Percentiles rank a stretch among this genome's conserved stretches.
phyloP scores from a whole-genome alignment of 768 basidiomycete species.

The Strobilomyces dryophilus region DNA sequence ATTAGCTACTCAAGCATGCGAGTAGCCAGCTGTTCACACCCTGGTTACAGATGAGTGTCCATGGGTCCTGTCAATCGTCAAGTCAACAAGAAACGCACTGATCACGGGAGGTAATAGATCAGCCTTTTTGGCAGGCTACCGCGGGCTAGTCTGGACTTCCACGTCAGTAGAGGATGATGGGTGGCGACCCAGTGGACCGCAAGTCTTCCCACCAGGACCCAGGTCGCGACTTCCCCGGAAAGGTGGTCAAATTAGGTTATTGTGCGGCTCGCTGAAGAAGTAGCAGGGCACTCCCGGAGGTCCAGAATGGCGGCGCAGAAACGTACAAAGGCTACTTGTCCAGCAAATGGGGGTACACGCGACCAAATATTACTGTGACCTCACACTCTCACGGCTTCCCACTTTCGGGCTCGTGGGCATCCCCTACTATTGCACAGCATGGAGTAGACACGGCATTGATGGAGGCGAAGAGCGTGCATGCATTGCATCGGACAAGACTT shows the following conservation, averaged over 20 bases:
- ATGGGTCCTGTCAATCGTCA: slow-evolving; percentile 25
- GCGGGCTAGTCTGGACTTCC: slow-evolving; percentile 13
- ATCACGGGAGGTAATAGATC: slow-evolving; percentile 18
- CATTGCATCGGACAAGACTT: slow-evolving; percentile 8
- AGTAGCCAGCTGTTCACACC: slow-evolving; percentile 1
- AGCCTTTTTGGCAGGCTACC: slow-evolving; percentile 12
- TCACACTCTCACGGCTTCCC: slow-evolving; percentile 11
- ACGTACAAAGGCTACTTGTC: slow-evolving; percentile 19
- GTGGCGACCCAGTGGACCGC: slow-evolving; percentile 12
- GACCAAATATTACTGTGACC: slow-evolving; percentile 7
- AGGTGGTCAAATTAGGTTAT: slow-evolving; percentile 8
- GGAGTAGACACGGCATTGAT: background rate
- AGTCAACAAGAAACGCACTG: slow-evolving; percentile 17
- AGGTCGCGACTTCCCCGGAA: slow-evolving; percentile 11
- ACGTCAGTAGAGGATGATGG: slow-evolving; percentile 18
- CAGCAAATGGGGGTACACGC: slow-evolving; percentile 19
- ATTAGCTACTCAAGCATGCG: slow-evolving; percentile 5
- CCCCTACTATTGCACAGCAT: background rate
- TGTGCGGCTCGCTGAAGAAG: slow-evolving; percentile 8
- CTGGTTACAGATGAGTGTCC: slow-evolving; percentile 18
- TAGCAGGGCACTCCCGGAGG: background rate
- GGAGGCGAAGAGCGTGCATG: slow-evolving; percentile 3
- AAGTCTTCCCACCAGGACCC: slow-evolving; percentile 1
- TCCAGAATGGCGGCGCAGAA: slow-evolving; percentile 16
- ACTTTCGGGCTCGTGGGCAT: slow-evolving; percentile 15